These are phyloP conservation scores for Madurella mycetomatis DNA, from an alignment of 2,329 filamentous ascomycete species.

Conservation along the genomic window DNA sequence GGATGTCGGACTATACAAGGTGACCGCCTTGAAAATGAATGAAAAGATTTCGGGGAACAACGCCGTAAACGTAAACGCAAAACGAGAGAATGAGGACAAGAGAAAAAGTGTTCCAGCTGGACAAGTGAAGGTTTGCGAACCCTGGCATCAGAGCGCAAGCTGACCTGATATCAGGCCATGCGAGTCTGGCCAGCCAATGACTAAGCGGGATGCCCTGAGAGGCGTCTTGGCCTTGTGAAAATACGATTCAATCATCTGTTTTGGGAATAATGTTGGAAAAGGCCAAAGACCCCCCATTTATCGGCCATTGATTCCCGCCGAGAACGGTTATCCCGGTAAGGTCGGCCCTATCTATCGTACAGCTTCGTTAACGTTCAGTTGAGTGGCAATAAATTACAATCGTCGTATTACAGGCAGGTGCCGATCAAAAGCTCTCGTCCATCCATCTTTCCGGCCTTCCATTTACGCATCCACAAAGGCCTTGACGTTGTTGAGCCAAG, in stretches of 20 bases:
- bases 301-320: neutral
- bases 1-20: no score
- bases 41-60: no score
- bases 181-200: conserved; percentile 12
- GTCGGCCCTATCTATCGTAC: neutral
- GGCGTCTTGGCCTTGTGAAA: neutral
- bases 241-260: neutral
- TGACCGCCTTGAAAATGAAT: no score
- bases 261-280: neutral
- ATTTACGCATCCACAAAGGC: conserved; percentile 69
- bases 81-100: no score
- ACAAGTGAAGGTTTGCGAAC: neutral
- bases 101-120: neutral
- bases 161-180: neutral
- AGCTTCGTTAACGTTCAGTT: conserved; percentile 1
- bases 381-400: conserved; percentile 12
- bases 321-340: neutral
- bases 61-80: no score
- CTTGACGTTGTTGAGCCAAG: conserved; percentile 86
- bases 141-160: neutral
- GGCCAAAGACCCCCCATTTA: neutral
- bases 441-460: neutral
- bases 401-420: neutral
- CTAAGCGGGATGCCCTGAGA: conserved; percentile 8
- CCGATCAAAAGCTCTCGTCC: neutral